Conservation (phyloP, 2,329 filamentous ascomycete species). For the Trichoderma sp. region DNA sequence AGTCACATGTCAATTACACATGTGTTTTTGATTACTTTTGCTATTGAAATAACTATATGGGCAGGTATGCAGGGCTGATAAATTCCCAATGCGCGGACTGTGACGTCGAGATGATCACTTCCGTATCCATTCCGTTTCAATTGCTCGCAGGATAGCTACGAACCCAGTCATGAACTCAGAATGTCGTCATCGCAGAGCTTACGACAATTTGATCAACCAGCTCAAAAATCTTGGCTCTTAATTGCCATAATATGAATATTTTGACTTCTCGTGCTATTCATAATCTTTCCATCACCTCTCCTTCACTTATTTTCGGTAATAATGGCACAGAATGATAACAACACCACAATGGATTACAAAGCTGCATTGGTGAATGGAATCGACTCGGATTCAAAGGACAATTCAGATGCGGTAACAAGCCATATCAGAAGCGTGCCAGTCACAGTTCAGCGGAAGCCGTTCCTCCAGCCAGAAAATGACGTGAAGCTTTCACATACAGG, state of each 20-base stretch:
- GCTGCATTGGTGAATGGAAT: constrained; percentile 11
- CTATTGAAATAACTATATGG: neutral
- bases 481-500: constrained; percentile 34
- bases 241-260: neutral
- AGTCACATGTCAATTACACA: constrained; percentile 2
- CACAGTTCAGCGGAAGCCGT: constrained; percentile 35
- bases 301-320: neutral
- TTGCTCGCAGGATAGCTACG: neutral
- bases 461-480: constrained; percentile 35
- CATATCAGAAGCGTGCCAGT: constrained; percentile 29
- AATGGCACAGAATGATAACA: neutral
- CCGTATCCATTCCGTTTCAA: neutral
- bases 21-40: neutral
- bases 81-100: neutral
- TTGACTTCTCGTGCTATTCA: neutral
- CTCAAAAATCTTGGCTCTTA: neutral
- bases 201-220: neutral
- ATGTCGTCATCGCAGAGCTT: constrained; percentile 10
- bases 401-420: constrained; percentile 14
- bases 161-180: constrained; percentile 8
- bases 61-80: neutral
- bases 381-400: neutral
- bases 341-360: constrained; percentile 13
- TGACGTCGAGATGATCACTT: constrained; percentile 18
- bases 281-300: neutral